Evolutionary conservation across 108 stramenopile genomes (phyloP).

Genomic region (Poteriospumella lacustris): DNA sequence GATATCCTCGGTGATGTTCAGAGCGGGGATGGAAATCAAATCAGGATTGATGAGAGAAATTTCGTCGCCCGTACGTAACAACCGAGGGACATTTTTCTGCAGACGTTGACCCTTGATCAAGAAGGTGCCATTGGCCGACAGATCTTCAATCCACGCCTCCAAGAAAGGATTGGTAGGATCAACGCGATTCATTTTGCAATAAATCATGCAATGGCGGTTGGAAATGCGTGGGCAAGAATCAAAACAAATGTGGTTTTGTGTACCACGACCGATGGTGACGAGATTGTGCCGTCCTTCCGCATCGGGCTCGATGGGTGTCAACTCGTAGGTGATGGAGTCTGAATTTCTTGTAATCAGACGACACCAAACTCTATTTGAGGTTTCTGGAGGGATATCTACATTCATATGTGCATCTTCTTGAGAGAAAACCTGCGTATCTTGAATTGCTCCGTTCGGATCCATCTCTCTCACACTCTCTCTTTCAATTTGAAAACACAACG

Average conservation of each 20-base stretch:
- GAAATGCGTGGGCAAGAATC: background rate
- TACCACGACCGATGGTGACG: background rate
- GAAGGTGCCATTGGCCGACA: background rate
- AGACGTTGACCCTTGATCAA: background rate
- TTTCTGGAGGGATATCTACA: too few relatives aligned
- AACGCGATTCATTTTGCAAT: background rate
- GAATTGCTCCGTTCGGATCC: too few relatives aligned
- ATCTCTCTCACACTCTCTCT: too few relatives aligned
- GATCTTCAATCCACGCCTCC: constrained; percentile 4
- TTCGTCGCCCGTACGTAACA: constrained; percentile 82
- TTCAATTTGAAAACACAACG: too few relatives aligned
- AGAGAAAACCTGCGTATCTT: too few relatives aligned
- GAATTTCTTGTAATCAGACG: too few relatives aligned
- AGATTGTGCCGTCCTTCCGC: background rate
- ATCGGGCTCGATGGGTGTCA: background rate
- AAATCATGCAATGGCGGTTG: background rate
- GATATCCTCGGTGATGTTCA: background rate
- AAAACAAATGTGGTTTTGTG: background rate
- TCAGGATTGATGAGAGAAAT: constrained; percentile 75
- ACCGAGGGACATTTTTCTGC: constrained; percentile 32
- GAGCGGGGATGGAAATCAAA: background rate
- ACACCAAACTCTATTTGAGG: too few relatives aligned
- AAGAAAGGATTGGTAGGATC: background rate
- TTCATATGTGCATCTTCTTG: too few relatives aligned
- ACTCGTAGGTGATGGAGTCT: background rate